Base-by-base conservation (phyloP, 305 asterid genomes). In the Plantago rigida region DNA sequence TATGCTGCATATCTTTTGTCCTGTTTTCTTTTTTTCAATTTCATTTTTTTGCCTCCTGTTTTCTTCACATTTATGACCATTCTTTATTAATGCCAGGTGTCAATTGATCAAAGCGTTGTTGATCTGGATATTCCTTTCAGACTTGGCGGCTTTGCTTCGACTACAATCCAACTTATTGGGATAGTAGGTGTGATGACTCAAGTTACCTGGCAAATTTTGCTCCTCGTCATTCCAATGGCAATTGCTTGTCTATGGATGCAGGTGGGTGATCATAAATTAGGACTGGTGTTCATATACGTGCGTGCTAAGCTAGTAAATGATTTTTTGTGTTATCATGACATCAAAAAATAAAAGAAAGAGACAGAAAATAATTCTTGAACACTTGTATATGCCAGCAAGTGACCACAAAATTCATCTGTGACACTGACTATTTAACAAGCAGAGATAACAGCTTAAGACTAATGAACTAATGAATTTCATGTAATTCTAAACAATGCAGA, bases 91-190 rank as follows among this genome's bases (percentile, higher is more conserved):
- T 75, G 45, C 51, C 87, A 93, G 99, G 99, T 93, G 45, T 93
- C 99, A 10, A 69, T 89, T 68, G 99, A 93, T 83, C 97, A 89
- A 81, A 93, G 97, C 69, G 99, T 93, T 56, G 92, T 93, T 44
- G 99, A 93, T 81, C 99, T 93, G 64, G 99, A 93, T 73, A 93
- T 93, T 75, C 99, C 99, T 63, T 93, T 93, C 82, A 81, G 99
- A 81, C 96, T 93, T 66, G 97, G 99, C 13, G 96, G 99, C 64
- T 93, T 93, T 78, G 99, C 97, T 72, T 81, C 99, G 59, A 89
- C 99, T 13, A 93, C 99, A 9, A 93, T 93, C 75, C 99, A 93
- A 74, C 94, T 93, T 68, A 71, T 93, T 64, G 99, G 99, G 59
- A 93, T 93, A 62, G 95, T 89, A 59, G 96, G 87, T 59, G 99